Percentiles rank a stretch among this genome's conserved stretches.
Evolutionary conservation across 345 rosid species (phyloP).

Genomic region (Lenwebbia sp.): DNA sequence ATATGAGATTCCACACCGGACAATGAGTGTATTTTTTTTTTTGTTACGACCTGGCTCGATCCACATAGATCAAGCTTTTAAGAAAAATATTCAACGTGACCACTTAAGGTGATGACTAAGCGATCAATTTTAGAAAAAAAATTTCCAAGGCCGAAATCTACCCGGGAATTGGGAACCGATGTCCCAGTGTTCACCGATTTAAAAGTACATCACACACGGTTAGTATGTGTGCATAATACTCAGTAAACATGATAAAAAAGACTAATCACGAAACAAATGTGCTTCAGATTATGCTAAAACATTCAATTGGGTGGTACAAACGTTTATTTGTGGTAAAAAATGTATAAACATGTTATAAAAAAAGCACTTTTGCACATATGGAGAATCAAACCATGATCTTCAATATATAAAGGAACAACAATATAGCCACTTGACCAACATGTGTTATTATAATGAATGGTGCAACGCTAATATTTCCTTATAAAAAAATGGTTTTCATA

Average conservation of each 20-base stretch:
- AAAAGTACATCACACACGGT: not conserved
- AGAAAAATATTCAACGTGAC: not conserved
- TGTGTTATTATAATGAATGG: not conserved
- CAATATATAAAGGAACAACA: not conserved
- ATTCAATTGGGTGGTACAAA: not conserved
- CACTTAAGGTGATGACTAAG: not conserved
- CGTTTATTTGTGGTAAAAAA: not conserved
- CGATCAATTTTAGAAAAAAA: too few relatives aligned
- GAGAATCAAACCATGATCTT: not conserved
- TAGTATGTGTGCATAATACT: not conserved
- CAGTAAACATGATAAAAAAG: not conserved
- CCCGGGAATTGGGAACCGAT: fast-evolving
- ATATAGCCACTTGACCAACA: not conserved
- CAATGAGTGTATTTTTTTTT: not conserved
- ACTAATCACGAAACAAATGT: not conserved
- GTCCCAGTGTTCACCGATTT: not conserved
- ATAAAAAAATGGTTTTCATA: not conserved
- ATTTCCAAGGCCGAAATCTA: not conserved
- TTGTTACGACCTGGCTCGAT: not conserved
- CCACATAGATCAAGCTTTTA: not conserved
- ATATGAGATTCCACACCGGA: not conserved
- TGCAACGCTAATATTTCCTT: not conserved
- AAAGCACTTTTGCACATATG: not conserved
- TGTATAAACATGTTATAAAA: not conserved
- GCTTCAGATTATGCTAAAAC: not conserved